phyloP scores from a whole-genome alignment of 805 yeast species.

The Starmerella tilneyi region DNA sequence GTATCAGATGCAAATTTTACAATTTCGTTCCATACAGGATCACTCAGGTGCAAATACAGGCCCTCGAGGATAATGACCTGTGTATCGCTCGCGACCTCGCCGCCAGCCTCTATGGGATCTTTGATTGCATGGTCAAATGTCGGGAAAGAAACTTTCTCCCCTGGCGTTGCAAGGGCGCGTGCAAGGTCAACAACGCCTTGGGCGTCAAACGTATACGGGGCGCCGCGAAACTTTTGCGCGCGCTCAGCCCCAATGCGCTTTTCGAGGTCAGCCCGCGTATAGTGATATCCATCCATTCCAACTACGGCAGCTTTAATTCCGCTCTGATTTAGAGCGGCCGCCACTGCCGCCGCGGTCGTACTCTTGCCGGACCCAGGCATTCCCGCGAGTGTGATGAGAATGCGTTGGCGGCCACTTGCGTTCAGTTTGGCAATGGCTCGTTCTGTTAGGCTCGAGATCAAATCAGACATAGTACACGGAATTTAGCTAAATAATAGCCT shows the following conservation, averaged over 20 bases:
- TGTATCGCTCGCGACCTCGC: slow-evolving; percentile 38
- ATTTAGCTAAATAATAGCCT: background rate
- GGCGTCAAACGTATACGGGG: slow-evolving; percentile 78
- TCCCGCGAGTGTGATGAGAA: slow-evolving; percentile 56
- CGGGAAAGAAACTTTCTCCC: slow-evolving; percentile 36
- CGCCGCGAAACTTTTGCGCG: slow-evolving; percentile 63
- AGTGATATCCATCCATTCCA: slow-evolving; percentile 73
- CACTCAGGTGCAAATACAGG: slow-evolving; percentile 51
- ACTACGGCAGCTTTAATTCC: slow-evolving; percentile 29
- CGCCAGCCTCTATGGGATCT: slow-evolving; percentile 57
- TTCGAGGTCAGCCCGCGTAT: slow-evolving; percentile 42
- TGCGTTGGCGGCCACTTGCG: slow-evolving; percentile 29
- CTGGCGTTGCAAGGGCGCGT: slow-evolving; percentile 26
- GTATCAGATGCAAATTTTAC: slow-evolving; percentile 33
- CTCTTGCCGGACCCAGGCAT: slow-evolving; percentile 83
- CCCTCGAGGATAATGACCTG: slow-evolving; percentile 67
- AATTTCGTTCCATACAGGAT: slow-evolving; percentile 51
- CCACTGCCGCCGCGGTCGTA: slow-evolving; percentile 46
- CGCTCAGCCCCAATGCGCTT: slow-evolving; percentile 43
- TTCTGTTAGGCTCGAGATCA: background rate
- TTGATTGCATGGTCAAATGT: slow-evolving; percentile 58
- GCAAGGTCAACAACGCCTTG: slow-evolving; percentile 35
- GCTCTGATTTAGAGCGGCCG: slow-evolving; percentile 33
- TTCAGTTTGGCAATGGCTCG: background rate
- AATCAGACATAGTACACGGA: background rate